A percentile compares a stretch with the other conserved stretches of the same genome.
Conservation (phyloP, 371 early-diverging fungal species). For the Ecytonucleospora hepatopenaei region DNA sequence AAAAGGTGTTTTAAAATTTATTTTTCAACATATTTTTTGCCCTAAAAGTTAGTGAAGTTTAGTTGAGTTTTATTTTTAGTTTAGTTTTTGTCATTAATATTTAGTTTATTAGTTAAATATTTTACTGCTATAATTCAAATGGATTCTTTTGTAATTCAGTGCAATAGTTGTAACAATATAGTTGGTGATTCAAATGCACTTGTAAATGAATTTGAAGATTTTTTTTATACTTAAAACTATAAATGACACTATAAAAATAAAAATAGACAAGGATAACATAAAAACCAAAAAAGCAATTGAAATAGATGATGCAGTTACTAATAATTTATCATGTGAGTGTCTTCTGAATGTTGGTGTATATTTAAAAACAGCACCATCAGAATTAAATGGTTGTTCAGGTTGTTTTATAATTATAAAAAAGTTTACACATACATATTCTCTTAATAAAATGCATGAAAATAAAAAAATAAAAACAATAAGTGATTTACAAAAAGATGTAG, state of each 20-base stretch:
- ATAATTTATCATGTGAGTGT: not conserved
- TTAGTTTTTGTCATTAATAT: too few species aligned
- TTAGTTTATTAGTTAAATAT: too few species aligned
- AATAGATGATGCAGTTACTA: not conserved
- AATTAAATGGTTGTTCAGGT: not conserved
- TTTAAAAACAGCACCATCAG: not conserved
- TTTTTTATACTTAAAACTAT: not conserved
- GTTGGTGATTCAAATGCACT: not conserved
- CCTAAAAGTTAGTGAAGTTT: too few species aligned
- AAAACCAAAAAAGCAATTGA: not conserved
- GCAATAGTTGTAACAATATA: not conserved
- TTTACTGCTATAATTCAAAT: too few species aligned
- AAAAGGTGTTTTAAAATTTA: slow-evolving; percentile 37
- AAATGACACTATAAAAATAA: not conserved
- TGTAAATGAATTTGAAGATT: not conserved
- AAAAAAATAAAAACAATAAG: not conserved
- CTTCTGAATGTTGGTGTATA: not conserved
- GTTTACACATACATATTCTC: too few species aligned
- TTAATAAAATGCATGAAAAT: not conserved
- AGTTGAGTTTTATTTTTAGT: too few species aligned
- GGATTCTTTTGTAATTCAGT: not conserved
- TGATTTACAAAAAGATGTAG: not conserved
- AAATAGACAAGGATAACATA: too few species aligned
- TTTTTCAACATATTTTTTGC: too few species aligned
- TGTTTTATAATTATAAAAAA: too few species aligned